These are phyloP conservation scores for Wickerhamiella domercqiae DNA, from an alignment of 805 yeast genomes.

Conservation along the genomic window DNA sequence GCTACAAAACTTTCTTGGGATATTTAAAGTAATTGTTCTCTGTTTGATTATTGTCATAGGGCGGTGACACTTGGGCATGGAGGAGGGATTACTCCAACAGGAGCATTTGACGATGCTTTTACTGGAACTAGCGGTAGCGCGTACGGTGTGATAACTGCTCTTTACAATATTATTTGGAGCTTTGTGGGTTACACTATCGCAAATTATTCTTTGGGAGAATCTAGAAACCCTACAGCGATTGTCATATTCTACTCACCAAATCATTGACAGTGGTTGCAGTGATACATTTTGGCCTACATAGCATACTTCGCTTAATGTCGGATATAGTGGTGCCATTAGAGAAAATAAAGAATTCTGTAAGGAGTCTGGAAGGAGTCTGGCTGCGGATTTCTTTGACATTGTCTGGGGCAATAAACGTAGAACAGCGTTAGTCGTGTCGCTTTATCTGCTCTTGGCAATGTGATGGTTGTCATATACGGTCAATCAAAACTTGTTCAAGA, in stretches of 20 bases:
- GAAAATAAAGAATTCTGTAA: slow-evolving; percentile 29
- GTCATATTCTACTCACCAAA: slow-evolving; percentile 60
- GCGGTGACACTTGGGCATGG: slow-evolving; percentile 64
- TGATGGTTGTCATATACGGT: slow-evolving; percentile 61
- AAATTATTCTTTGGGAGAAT: slow-evolving; percentile 69
- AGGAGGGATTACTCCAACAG: slow-evolving; percentile 34
- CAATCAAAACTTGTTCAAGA: slow-evolving; percentile 73
- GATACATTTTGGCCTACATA: slow-evolving; percentile 60
- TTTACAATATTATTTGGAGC: slow-evolving; percentile 75
- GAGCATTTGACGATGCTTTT: slow-evolving; percentile 46
- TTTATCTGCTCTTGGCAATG: slow-evolving; percentile 67
- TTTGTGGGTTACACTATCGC: slow-evolving; percentile 73
- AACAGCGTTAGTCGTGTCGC: slow-evolving; percentile 68
- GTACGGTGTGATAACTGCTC: slow-evolving; percentile 40
- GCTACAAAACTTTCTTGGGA: slow-evolving; percentile 50
- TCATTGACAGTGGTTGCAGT: slow-evolving; percentile 46
- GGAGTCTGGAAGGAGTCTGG: slow-evolving; percentile 62
- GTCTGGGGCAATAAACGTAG: slow-evolving; percentile 58
- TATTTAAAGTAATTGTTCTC: slow-evolving; percentile 56
- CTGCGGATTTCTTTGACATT: slow-evolving; percentile 57
- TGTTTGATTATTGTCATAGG: slow-evolving; percentile 60
- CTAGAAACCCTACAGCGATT: slow-evolving; percentile 54
- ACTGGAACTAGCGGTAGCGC: slow-evolving; percentile 23
- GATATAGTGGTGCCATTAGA: slow-evolving; percentile 31
- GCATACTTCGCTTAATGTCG: slow-evolving; percentile 57